These are phyloP conservation scores for Paecilomyces sp. DNA, from an alignment of 2,329 filamentous ascomycete species.

Conservation along the genomic window DNA sequence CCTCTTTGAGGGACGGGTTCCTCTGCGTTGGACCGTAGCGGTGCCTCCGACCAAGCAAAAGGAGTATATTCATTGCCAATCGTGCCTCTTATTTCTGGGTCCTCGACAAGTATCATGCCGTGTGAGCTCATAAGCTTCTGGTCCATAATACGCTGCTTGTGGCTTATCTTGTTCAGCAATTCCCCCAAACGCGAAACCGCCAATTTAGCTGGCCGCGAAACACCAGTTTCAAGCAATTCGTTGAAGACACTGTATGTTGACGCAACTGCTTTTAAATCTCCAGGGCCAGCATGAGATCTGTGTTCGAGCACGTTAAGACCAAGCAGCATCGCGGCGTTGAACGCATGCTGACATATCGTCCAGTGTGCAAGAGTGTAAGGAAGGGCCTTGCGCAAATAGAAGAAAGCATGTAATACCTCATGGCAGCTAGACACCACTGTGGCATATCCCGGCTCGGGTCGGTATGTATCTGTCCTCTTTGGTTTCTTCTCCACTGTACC, in stretches of 20 bases:
- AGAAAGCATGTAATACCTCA: slow-evolving; percentile 1
- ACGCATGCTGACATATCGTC: slow-evolving; percentile 1
- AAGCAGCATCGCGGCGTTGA: slow-evolving; percentile 2
- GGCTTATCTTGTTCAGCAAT: neutral
- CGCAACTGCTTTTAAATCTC: neutral
- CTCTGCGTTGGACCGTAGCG: neutral
- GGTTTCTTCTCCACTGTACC: neutral
- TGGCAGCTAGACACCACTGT: slow-evolving; percentile 1
- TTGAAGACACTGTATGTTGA: neutral
- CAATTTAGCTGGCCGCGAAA: neutral
- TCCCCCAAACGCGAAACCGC: neutral
- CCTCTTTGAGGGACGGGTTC: neutral
- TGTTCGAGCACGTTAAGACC: neutral
- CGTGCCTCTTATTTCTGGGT: slow-evolving; percentile 2
- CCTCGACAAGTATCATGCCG: slow-evolving; percentile 12
- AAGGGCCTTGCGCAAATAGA: neutral
- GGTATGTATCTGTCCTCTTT: neutral
- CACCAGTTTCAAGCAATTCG: neutral
- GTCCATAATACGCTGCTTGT: neutral
- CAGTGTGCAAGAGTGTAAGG: neutral
- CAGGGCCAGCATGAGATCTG: neutral
- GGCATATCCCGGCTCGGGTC: neutral
- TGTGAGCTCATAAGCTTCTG: slow-evolving; percentile 9
- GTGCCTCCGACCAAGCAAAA: neutral
- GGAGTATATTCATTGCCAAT: neutral